Evolutionary conservation across 768 basidiomycete species (phyloP).

Genomic region (Collybia nuda): DNA sequence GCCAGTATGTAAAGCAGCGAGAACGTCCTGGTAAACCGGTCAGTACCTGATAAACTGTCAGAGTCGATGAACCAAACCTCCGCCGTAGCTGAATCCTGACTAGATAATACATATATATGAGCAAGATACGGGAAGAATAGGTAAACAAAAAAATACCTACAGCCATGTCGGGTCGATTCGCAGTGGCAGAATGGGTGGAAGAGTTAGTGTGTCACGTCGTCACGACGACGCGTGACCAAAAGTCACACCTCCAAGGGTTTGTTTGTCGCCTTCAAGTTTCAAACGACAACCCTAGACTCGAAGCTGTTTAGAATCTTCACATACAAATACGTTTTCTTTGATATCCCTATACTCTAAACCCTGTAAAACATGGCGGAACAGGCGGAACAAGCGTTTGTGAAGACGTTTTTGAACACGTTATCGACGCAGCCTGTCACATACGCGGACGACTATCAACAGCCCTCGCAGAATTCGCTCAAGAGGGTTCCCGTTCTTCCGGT

Average conservation of each 20-base stretch:
- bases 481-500: conserved; percentile 73
- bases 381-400: conserved; percentile 69
- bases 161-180: conserved; percentile 28
- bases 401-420: conserved; percentile 62
- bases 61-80: conserved; percentile 29
- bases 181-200: conserved; percentile 10
- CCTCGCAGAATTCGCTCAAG: conserved; percentile 62
- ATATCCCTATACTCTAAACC: neutral
- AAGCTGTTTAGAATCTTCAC: neutral
- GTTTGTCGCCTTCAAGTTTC: neutral
- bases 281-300: too few species aligned
- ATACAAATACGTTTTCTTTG: neutral
- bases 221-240: conserved; percentile 2
- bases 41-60: neutral
- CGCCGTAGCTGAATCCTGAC: conserved; percentile 48
- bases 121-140: neutral
- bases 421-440: conserved; percentile 67
- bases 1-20: conserved; percentile 91
- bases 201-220: conserved; percentile 5
- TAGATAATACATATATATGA: conserved; percentile 14
- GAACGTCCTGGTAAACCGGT: conserved; percentile 56
- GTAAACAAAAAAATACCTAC: conserved; percentile 21
- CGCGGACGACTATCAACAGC: conserved; percentile 76
- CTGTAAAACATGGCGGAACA: conserved; percentile 38
- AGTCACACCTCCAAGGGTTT: neutral